phyloP scores from a whole-genome alignment of 495 filamentous ascomycete genomes.

The Trichoderma parareesei region DNA sequence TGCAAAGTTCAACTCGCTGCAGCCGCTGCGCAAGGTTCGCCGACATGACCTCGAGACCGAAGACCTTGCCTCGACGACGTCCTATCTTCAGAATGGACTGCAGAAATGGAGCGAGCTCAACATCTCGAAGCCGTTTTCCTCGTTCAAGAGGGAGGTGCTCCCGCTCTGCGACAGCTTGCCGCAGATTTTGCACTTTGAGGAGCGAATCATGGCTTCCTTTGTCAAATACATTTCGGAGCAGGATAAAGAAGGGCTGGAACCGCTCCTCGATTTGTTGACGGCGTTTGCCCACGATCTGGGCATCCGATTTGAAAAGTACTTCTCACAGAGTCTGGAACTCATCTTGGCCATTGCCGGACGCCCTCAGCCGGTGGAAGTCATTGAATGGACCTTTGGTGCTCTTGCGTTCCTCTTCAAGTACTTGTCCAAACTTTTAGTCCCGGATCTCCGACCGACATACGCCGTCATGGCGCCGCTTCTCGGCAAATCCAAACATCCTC shows the following conservation, averaged over 20 bases:
- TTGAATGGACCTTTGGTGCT: conserved; percentile 94
- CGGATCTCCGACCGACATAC: conserved; percentile 76
- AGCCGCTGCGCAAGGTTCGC: conserved; percentile 81
- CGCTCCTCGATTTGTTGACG: conserved; percentile 71
- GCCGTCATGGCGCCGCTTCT: conserved; percentile 77
- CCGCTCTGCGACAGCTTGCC: conserved; percentile 81
- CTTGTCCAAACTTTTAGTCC: conserved; percentile 73
- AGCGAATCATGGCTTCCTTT: conserved; percentile 71
- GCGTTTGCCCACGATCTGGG: conserved; percentile 91
- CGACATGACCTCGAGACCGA: conserved; percentile 71
- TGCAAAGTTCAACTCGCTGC: conserved; percentile 76
- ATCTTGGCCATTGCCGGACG: conserved; percentile 47
- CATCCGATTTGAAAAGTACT: conserved; percentile 79
- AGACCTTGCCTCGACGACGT: conserved; percentile 57
- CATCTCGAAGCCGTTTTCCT: conserved; percentile 66
- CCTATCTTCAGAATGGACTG: conserved; percentile 73
- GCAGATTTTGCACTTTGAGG: conserved; percentile 81
- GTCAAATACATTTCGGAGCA: conserved; percentile 67
- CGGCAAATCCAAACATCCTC: conserved; percentile 71
- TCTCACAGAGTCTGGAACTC: conserved; percentile 51
- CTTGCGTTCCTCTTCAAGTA: conserved; percentile 97
- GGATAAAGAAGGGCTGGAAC: conserved; percentile 71
- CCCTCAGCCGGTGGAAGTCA: conserved; percentile 58
- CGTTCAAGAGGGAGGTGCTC: conserved; percentile 62
- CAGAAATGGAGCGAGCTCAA: conserved; percentile 89